Base-by-base conservation (phyloP, 345 rosid species). In the Gossypium raimondii region DNA sequence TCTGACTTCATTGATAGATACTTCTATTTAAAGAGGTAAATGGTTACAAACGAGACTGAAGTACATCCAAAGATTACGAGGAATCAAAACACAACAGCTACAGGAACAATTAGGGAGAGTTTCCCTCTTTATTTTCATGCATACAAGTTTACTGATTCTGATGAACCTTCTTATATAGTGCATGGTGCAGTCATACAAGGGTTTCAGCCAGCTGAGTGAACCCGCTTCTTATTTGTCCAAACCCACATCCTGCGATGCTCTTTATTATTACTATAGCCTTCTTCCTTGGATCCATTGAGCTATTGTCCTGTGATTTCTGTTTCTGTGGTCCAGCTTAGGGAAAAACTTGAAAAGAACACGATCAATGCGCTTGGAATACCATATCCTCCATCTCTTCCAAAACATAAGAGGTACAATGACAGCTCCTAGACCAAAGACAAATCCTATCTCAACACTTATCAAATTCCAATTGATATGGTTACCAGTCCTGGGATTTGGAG, bases 361-460 rank as follows among this genome's bases (percentile, higher is more conserved):
- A 25, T 73, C 57, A 24, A 58, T 17, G 16, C 1, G 75, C 16
- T 59, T 22, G 45, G 2, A 47, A 29, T 63, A 74, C 71, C 71
- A 18, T 62, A 51, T 38, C 41, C 77, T 74, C 71, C 63, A 74
- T 20, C 63, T 52, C 51, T 34, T 63, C 17, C 70, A 62, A 9
- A 74, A 11, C 13, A 50, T 34, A 22, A 74, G 71, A 8, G 77
- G 71, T 2, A 4, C 3, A 20, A 74, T 34, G 38, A 64, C 34
- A 74, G 20, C 43, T 53, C 29, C 51, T 7, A 74, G 20, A 11
- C 77, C 71, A 62, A 64, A 44, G 34, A 64, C 9, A 52, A 74
- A 52, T 1, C 71, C 77, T 12, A 13, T 18, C 34, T 64, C 71
- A n/a, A 25, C 34, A 9, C 53, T 41, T 34, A 52, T 2, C 5